phyloP scores from a whole-genome alignment of 495 filamentous ascomycete genomes.

The Hyphodiscus hymeniophilus region DNA sequence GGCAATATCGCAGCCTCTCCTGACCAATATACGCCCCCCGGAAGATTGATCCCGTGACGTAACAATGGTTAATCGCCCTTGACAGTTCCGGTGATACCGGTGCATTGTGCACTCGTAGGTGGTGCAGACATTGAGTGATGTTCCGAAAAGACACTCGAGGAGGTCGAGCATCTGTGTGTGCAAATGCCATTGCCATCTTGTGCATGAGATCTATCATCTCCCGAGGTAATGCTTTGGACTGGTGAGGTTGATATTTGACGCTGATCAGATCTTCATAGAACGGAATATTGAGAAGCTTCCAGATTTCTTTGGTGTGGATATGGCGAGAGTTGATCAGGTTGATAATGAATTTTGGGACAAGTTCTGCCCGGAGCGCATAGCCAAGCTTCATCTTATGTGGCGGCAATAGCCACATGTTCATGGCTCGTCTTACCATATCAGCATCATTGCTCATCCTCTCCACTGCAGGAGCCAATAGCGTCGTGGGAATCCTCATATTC shows the following conservation, averaged over 20 bases:
- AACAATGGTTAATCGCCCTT: slow-evolving; percentile 27
- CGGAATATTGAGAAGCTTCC: slow-evolving; percentile 12
- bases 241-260: not conserved
- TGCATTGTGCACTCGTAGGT: slow-evolving; percentile 22
- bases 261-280: not conserved
- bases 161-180: slow-evolving; percentile 25
- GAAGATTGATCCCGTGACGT: slow-evolving; percentile 30
- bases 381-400: not conserved
- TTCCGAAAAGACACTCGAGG: slow-evolving; percentile 30
- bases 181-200: slow-evolving; percentile 27
- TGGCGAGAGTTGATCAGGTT: slow-evolving; percentile 9
- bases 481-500: slow-evolving; percentile 5
- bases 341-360: slow-evolving; percentile 9
- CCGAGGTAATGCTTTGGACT: slow-evolving; percentile 2
- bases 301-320: slow-evolving; percentile 14
- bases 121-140: slow-evolving; percentile 28
- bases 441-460: slow-evolving; percentile 6
- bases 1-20: slow-evolving; percentile 30
- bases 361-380: not conserved
- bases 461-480: slow-evolving; percentile 2
- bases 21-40: slow-evolving; percentile 27
- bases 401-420: slow-evolving; percentile 11
- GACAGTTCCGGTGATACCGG: slow-evolving; percentile 22
- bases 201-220: slow-evolving; percentile 21
- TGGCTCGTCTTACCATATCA: slow-evolving; percentile 7